Percentiles rank a stretch among this genome's conserved stretches.
Conservation (phyloP, 352 stramenopile genomes). For the Pythium monospermum region DNA sequence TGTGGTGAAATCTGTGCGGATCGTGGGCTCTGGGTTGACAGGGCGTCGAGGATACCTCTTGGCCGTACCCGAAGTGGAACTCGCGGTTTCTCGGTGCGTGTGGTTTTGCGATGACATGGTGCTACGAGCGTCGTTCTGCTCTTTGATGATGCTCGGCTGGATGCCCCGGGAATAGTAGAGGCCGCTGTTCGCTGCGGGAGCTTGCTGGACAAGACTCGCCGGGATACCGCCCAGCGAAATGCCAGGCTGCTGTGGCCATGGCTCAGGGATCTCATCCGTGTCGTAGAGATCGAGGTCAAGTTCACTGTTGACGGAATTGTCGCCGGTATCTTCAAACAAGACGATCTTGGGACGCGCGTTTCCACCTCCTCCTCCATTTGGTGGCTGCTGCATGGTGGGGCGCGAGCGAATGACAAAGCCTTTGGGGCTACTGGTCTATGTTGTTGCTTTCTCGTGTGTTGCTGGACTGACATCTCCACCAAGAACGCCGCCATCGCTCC, state of each 20-base stretch:
- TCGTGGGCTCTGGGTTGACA: conserved; percentile 23
- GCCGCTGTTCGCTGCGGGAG: too few relatives aligned
- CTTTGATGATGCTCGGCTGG: neutral
- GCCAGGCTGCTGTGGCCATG: neutral
- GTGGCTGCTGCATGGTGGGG: neutral
- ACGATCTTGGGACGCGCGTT: conserved; percentile 11
- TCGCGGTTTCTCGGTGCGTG: conserved; percentile 7
- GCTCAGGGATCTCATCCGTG: conserved; percentile 32
- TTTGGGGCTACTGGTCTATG: too few relatives aligned
- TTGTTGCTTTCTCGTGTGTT: too few relatives aligned
- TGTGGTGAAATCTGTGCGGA: conserved; percentile 45
- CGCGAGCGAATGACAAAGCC: too few relatives aligned
- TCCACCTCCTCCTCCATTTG: neutral
- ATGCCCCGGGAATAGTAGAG: neutral
- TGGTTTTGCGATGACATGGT: neutral
- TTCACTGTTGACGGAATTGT: conserved; percentile 40
- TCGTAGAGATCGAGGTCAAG: conserved; percentile 63
- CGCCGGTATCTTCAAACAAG: conserved; percentile 19
- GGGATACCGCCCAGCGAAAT: conserved; percentile 19
- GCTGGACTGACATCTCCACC: too few relatives aligned
- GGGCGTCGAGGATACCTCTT: conserved; percentile 12
- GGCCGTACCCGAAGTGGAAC: conserved; percentile 13
- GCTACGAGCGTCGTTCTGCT: conserved; percentile 6
- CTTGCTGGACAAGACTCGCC: neutral
- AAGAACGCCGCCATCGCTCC: too few relatives aligned